Evolutionary conservation across 202 grass and related monocot genomes (phyloP), one percentile per base, ranked within the genome.

Genomic region (Zoysia matrella): DNA sequence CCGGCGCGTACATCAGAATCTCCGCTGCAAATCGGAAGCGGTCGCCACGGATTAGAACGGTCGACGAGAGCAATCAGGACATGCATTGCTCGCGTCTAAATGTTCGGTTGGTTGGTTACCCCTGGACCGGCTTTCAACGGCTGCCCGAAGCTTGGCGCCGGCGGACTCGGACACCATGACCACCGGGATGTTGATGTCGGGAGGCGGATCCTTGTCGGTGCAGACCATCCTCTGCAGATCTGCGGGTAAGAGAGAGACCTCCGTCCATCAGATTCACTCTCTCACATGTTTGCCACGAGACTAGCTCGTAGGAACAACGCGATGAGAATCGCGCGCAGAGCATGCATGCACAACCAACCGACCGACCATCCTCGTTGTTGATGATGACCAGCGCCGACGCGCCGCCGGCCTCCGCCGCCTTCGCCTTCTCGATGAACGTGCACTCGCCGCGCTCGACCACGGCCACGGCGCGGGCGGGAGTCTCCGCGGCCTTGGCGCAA

Each of bases 161-260:
- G 67, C 75, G 22, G 90, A 91, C 10, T 75, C 76, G 11, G 89
- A 65, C 16, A 98, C 76, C 90, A 98, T 73, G 76, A 95, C 90
- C 43, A 98, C 80, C 43, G 92, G 90, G 71, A 98, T 93, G 48
- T 74, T 81, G 55, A 98, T 56, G 73, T 90, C 73, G 6, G 85
- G 84, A 18, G 83, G 80, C 12, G 83, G 88, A 66, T 98, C 95
- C 64, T 89, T 95, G 75, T 73, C 74, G 36, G 82, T 83, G 80
- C 92, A 98, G 13, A 88, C 90, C 90, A 95, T 98, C 90, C 78
- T 89, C 78, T 89, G 75, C 82, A 98, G 52, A 75, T 88, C 94
- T 97, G 78, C 61, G 84, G 52, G 5, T 79, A 42, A 7, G 15
- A 43, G 4, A 44, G 4, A 6, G 46, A 36, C 30, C 30, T 36